Conservation (phyloP, 228 moss, liverwort and hornwort genomes). For the Sphagnum magellanicum region DNA sequence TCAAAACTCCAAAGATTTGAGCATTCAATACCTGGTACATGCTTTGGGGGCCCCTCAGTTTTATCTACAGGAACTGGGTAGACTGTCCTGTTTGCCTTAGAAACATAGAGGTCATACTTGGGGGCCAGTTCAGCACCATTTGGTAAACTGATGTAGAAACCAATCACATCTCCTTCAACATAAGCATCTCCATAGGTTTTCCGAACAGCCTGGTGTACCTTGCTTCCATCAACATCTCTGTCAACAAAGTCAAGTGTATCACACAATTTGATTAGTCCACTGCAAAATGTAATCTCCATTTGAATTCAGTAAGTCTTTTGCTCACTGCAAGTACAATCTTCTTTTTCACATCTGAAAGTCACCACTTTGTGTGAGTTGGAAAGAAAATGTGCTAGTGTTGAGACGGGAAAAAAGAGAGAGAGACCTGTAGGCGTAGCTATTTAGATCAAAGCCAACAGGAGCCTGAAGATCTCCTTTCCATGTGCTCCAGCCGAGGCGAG, state of each 20-base stretch:
- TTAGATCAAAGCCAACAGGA: slow-evolving; percentile 81
- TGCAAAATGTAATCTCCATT: no score
- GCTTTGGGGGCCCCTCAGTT: slow-evolving; percentile 37
- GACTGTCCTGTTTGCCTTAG: slow-evolving; percentile 18
- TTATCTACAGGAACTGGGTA: slow-evolving; percentile 21
- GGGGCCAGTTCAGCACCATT: slow-evolving; percentile 51
- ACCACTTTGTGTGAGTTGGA: no score
- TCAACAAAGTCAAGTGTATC: no score
- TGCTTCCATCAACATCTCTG: slow-evolving; percentile 86
- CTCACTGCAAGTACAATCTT: no score
- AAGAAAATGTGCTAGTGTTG: no score
- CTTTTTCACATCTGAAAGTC: no score
- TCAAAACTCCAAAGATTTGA: not conserved
- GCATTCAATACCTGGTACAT: slow-evolving; percentile 43
- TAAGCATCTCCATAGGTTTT: slow-evolving; percentile 67
- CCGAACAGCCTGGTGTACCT: slow-evolving; percentile 68
- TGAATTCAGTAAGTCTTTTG: no score
- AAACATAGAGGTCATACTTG: slow-evolving; percentile 19
- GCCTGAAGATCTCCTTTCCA: slow-evolving; percentile 82
- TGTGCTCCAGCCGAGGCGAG: slow-evolving; percentile 83
- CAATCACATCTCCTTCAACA: slow-evolving; percentile 70
- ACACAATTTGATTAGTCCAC: no score
- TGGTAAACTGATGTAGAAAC: slow-evolving; percentile 86
- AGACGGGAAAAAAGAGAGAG: not conserved
- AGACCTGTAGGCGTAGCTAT: slow-evolving; percentile 74